These are phyloP conservation scores for carrot (Daucus carota) DNA, from an alignment of 129 eudicot species.

Conservation along the genomic window DNA sequence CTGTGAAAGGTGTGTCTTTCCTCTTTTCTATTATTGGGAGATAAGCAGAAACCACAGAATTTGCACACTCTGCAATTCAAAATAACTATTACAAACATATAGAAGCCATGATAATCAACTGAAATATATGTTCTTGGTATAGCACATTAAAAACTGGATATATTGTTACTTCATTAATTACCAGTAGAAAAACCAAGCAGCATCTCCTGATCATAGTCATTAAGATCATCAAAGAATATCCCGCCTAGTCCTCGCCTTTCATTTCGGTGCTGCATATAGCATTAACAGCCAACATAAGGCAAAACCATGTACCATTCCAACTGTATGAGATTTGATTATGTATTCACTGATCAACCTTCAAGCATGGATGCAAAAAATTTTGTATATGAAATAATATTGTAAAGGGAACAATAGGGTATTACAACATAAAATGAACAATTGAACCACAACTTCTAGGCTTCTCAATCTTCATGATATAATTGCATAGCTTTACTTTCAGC, in stretches of 20 bases:
- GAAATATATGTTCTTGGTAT: neutral
- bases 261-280: conserved; percentile 71
- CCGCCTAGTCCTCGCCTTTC: conserved; percentile 99
- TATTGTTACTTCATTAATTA: conserved; percentile 23
- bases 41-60: conserved; percentile 87
- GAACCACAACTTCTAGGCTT: neutral
- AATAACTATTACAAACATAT: neutral
- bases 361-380: neutral
- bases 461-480: neutral
- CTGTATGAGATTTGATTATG: neutral
- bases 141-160: conserved; percentile 1
- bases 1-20: conserved; percentile 79
- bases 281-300: conserved; percentile 3
- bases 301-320: conserved; percentile 2
- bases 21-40: conserved; percentile 92
- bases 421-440: neutral
- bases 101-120: neutral
- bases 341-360: neutral
- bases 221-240: conserved; percentile 91
- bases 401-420: neutral
- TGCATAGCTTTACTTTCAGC: neutral
- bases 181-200: conserved; percentile 93
- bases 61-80: conserved; percentile 74
- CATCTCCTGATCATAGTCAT: conserved; percentile 97
- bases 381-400: neutral